phyloP scores from a whole-genome alignment of 2,329 filamentous ascomycete species.

The Aspergillus piperis region DNA sequence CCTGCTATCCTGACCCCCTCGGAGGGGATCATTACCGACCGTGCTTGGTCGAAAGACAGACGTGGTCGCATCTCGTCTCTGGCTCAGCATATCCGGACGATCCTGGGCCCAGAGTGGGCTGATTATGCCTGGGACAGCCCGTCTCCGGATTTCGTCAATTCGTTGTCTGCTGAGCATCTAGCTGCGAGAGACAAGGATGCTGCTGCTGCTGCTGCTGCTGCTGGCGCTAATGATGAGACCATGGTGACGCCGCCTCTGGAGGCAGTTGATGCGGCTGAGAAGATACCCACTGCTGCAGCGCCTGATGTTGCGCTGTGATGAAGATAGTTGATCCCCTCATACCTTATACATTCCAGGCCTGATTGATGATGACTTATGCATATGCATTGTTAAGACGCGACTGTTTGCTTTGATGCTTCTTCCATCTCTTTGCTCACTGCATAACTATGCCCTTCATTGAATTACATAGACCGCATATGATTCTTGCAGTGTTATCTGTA shows the following conservation, averaged over 20 bases:
- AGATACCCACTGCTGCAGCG: conserved; percentile 19
- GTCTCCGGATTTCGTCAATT: conserved; percentile 44
- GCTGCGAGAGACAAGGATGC: conserved; percentile 13
- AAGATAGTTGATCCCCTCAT: background rate
- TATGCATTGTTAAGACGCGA: background rate
- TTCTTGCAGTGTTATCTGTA: background rate
- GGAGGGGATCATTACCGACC: conserved; percentile 40
- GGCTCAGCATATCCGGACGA: conserved; percentile 39
- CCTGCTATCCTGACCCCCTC: conserved; percentile 37
- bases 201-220: conserved; percentile 5
- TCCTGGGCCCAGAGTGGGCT: conserved; percentile 45
- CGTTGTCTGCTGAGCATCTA: conserved; percentile 32
- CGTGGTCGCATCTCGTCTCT: conserved; percentile 38
- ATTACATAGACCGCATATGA: background rate
- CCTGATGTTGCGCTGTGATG: conserved; percentile 12
- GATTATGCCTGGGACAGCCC: conserved; percentile 51
- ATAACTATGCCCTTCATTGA: background rate
- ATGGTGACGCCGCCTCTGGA: conserved; percentile 38
- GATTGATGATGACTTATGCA: background rate
- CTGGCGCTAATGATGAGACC: conserved; percentile 10
- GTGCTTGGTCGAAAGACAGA: conserved; percentile 41
- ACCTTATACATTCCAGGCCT: too few species aligned
- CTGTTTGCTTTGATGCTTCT: background rate
- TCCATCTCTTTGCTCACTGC: background rate
- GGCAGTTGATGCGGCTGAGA: conserved; percentile 26